Conservation (phyloP, 2,329 filamentous ascomycete genomes). For the Aureobasidium sp. region DNA sequence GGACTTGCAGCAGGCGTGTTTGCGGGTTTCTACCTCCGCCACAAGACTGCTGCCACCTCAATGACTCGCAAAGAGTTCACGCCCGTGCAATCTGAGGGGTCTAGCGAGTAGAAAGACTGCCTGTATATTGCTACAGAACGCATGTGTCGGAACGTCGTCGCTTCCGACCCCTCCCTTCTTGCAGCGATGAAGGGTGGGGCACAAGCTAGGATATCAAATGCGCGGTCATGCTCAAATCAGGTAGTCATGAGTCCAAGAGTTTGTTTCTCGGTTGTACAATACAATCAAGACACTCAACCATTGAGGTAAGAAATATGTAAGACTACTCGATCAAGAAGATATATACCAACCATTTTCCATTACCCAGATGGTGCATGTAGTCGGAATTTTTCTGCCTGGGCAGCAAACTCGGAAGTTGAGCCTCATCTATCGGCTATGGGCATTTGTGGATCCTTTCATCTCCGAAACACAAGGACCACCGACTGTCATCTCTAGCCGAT, state of each 20-base stretch:
- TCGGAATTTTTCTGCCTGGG: conserved; percentile 1
- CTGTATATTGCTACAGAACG: not conserved
- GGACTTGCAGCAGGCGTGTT: conserved; percentile 25
- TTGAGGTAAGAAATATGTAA: not conserved
- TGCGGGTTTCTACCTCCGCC: conserved; percentile 19
- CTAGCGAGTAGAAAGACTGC: not conserved
- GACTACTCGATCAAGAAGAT: not conserved
- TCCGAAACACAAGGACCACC: not conserved
- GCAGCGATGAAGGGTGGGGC: not conserved
- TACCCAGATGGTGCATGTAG: not conserved
- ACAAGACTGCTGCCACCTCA: conserved; percentile 1
- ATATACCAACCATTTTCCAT: not conserved
- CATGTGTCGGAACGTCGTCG: no score
- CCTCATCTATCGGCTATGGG: not conserved
- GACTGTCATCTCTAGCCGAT: not conserved
- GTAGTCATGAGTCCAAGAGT: not conserved
- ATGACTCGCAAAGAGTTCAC: conserved; percentile 11
- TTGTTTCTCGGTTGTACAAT: not conserved
- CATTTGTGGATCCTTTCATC: not conserved
- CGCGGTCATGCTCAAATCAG: not conserved
- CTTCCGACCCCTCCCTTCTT: not conserved
- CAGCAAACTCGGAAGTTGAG: conserved; percentile 1
- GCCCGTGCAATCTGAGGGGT: not conserved
- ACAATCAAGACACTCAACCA: not conserved
- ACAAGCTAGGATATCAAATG: not conserved